Base-by-base conservation (phyloP, 1,284 basidiomycete species). In the Moniliella sp. region DNA sequence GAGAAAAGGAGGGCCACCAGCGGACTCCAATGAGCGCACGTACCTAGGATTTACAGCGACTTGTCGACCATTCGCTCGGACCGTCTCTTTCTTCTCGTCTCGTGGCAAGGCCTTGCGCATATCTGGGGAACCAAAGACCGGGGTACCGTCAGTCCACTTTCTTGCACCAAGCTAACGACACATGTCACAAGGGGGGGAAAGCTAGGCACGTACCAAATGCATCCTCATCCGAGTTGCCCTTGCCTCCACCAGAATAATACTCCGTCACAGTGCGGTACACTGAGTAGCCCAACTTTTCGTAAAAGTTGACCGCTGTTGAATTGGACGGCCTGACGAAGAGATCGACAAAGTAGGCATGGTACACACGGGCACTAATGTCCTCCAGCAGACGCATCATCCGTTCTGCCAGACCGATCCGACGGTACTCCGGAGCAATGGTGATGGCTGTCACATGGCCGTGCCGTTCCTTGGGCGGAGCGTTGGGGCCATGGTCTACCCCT, bases 391-490 rank as follows among this genome's bases (percentile, higher is more conserved):
- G 58, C 70, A 83, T 80, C 71, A 88, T 73, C 53, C 71, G 74
- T 42, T 73, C 72, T 0, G 78, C 82, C 32, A 88, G 71, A 1
- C 72, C 71, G 2, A 88, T 68, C 2, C 79, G 74, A 23, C 83
- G 76, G 61, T 82, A 88, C 52, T 82, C 77, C 12, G 83, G 83
- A 0, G 83, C 79, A 31, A 88, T 80, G 2, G 81, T 80, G 33
- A 88, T 68, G 0, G 82, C 81, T 1, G 83, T 88, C 45, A 88
- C 76, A 54, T 88, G 82, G 0, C 54, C 56, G 28, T 59, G 56
- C 8, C 47, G 25, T 15, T 19, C 51, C 45, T 14, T 46, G 39
- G n/a, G n/a, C n/a, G n/a, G n/a, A n/a, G n/a, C n/a, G n/a, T n/a
- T n/a, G n/a, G n/a, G n/a, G n/a, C n/a, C n/a, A n/a, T n/a, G n/a